Base-by-base conservation (phyloP, 306 rosid species). In the Lathyrus aphaca region DNA sequence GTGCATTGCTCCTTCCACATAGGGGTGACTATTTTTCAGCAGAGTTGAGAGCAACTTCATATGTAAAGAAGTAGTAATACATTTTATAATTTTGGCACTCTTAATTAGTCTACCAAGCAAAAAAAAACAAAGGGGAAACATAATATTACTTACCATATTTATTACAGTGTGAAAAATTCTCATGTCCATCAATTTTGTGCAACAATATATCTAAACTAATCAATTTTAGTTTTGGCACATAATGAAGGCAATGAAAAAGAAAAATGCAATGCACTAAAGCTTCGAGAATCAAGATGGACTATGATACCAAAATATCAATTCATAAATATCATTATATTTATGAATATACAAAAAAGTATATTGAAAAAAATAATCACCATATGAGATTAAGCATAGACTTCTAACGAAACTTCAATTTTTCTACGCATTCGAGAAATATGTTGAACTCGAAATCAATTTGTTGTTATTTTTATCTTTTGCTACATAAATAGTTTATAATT, bases 1-100 rank as follows among this genome's bases (percentile, higher is more conserved):
- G 77, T 89, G 97, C 96, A 87, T 85, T 48, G 97, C 96, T 71
- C 94, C 84, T 83, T 91, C 97, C 43, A 91, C 83, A 48, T 96
- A 91, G 17, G 91, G 94, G 77, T 91, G 97, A 43, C 91, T 81
- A 56, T 87, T 81, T 66, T 84, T 81, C 55, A 91, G 48, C 60
- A 85, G 53, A 61, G 21, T 46, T 3, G 92, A 81, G 78, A 76
- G 81, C 97, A 92, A 77, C 96, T 87, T 73, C 95, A 96, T 89
- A 45, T 71, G 61, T 38, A 73, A 30, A 12, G 0, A 55, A 55
- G 66, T 63, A 64, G 45, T 13, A 29, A 9, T 6, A 4, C 18
- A 71, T 32, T 38, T 57, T 21, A 23, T 12, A 66, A 49, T 62
- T 43, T 43, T 25, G 4, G 14, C 9, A 49, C n/a, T 19, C 16